Evolutionary conservation across 2,329 filamentous ascomycete genomes (phyloP).

Genomic region (Zymoseptoria tritici): DNA sequence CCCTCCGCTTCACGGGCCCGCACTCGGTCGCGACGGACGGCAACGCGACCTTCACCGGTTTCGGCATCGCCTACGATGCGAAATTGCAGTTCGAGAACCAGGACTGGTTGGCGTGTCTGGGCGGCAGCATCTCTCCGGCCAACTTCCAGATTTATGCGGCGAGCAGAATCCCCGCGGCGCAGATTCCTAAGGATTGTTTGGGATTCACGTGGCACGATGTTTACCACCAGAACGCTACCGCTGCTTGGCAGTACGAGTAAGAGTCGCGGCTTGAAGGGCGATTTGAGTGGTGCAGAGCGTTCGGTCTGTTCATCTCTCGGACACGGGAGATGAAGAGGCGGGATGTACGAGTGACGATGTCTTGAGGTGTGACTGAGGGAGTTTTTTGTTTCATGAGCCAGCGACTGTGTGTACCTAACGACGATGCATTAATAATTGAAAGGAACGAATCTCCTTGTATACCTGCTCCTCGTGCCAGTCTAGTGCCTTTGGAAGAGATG

Average conservation of each 20-base stretch:
- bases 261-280: neutral
- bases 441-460: neutral
- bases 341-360: neutral
- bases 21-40: constrained; percentile 22
- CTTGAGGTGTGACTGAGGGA: neutral
- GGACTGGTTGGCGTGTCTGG: constrained; percentile 14
- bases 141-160: constrained; percentile 8
- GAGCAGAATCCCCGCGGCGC: constrained; percentile 3
- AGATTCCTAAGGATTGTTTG: constrained; percentile 5
- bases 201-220: constrained; percentile 9
- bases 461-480: too few relatives aligned
- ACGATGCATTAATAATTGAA: neutral
- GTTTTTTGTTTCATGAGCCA: neutral
- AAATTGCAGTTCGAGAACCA: constrained; percentile 11
- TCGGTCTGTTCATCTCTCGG: neutral
- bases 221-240: neutral
- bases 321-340: neutral
- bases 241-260: constrained; percentile 12
- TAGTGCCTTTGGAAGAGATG: too few relatives aligned
- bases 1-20: constrained; percentile 24
- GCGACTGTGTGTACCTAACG: neutral
- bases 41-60: constrained; percentile 19
- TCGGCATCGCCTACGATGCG: constrained; percentile 6
- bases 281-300: neutral
- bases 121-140: constrained; percentile 6